phyloP scores from a whole-genome alignment of 768 basidiomycete species.

The Cystoderma amianthinum region DNA sequence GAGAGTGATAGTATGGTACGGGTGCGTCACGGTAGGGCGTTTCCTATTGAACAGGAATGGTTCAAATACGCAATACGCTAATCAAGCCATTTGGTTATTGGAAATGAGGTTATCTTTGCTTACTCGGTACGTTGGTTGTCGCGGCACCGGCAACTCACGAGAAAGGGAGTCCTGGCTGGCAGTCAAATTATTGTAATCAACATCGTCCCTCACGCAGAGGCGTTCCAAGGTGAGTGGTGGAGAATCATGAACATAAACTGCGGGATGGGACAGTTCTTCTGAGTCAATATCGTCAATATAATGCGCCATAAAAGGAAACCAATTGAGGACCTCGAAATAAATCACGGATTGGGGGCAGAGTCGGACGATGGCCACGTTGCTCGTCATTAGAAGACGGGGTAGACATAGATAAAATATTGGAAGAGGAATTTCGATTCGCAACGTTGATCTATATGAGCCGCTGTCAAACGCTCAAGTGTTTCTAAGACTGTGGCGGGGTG shows the following conservation, averaged over 20 bases:
- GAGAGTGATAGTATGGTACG: too few species aligned
- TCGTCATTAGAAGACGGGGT: slow-evolving; percentile 21
- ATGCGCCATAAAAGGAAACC: too few species aligned
- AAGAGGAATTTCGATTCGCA: slow-evolving; percentile 2
- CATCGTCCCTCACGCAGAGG: slow-evolving; percentile 32
- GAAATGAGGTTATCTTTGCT: too few species aligned
- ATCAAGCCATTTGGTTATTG: too few species aligned
- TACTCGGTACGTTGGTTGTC: not conserved
- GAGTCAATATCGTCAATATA: too few species aligned
- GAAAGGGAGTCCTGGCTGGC: not conserved
- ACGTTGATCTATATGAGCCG: not conserved
- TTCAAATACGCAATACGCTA: too few species aligned
- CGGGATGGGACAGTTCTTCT: slow-evolving; percentile 44
- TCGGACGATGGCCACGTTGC: slow-evolving; percentile 37
- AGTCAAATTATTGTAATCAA: slow-evolving; percentile 8
- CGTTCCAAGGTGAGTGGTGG: slow-evolving; percentile 34
- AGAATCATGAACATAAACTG: slow-evolving; percentile 25
- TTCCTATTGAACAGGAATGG: too few species aligned
- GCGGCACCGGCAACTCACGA: not conserved
- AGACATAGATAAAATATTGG: slow-evolving; percentile 13
- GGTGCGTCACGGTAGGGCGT: too few species aligned
- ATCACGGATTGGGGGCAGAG: slow-evolving; percentile 67
- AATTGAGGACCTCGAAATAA: slow-evolving; percentile 51
- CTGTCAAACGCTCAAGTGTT: slow-evolving; percentile 8
- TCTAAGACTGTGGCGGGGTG: slow-evolving; percentile 9